These are phyloP conservation scores for Fusarium drepaniforme DNA, from an alignment of 2,329 filamentous ascomycete species.

Conservation along the genomic window DNA sequence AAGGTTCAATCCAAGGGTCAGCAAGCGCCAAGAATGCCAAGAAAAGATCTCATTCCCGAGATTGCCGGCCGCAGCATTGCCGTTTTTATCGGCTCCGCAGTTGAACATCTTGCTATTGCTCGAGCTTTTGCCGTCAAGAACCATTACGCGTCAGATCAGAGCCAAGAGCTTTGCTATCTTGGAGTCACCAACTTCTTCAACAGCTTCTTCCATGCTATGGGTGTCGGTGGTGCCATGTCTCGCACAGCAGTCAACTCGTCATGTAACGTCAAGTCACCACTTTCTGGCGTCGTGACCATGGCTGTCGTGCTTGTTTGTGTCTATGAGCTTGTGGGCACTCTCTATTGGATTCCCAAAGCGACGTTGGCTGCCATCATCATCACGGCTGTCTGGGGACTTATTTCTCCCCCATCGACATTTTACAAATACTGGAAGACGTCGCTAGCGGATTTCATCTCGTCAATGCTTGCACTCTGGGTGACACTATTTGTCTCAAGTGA, in stretches of 20 bases:
- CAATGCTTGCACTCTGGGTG: conserved; percentile 74
- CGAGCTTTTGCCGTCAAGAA: conserved; percentile 73
- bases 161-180: conserved; percentile 74
- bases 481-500: conserved; percentile 72
- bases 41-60: conserved; percentile 61
- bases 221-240: conserved; percentile 75
- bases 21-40: conserved; percentile 61
- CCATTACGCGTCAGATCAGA: conserved; percentile 72
- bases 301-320: conserved; percentile 72
- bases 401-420: conserved; percentile 69
- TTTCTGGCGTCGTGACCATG: conserved; percentile 71
- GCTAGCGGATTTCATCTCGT: conserved; percentile 72
- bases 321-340: conserved; percentile 69
- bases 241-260: conserved; percentile 76
- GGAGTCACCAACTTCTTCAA: conserved; percentile 73
- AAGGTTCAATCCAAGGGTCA: conserved; percentile 69
- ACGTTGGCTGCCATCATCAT: conserved; percentile 76
- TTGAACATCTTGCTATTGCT: conserved; percentile 75
- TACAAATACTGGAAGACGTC: conserved; percentile 75
- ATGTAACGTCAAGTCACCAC: conserved; percentile 71
- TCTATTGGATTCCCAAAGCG: conserved; percentile 77
- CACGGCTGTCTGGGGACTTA: conserved; percentile 72
- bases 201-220: conserved; percentile 73
- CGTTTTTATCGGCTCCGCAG: conserved; percentile 70
- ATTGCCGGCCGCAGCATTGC: conserved; percentile 68